Evolutionary conservation across 2,329 filamentous ascomycete genomes (phyloP).

Genomic region (Verticillium tricorpus): DNA sequence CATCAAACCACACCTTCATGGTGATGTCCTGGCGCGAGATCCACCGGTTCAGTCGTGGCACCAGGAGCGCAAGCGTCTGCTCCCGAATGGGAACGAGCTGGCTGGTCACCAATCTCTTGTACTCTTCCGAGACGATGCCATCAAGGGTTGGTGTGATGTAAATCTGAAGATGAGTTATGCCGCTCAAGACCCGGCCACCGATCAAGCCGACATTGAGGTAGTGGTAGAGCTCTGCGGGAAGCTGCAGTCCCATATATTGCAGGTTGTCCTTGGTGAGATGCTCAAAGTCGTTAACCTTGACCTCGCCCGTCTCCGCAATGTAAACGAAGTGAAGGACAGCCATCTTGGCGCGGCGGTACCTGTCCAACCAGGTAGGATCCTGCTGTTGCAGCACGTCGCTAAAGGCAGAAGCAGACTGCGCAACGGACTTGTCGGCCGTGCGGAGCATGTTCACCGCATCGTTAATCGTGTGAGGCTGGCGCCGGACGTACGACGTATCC

Average conservation of each 20-base stretch:
- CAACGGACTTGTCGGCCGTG: slow-evolving; percentile 64
- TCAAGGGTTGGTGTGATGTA: slow-evolving; percentile 81
- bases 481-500: slow-evolving; percentile 48
- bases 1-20: slow-evolving; percentile 80
- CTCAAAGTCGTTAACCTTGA: slow-evolving; percentile 69
- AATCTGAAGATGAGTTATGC: slow-evolving; percentile 75
- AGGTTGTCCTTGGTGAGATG: slow-evolving; percentile 78
- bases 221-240: slow-evolving; percentile 86
- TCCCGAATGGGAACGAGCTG: slow-evolving; percentile 72
- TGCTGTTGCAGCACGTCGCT: slow-evolving; percentile 71
- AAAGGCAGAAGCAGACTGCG: slow-evolving; percentile 69
- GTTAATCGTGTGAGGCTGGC: slow-evolving; percentile 58
- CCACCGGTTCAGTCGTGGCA: slow-evolving; percentile 75
- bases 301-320: slow-evolving; percentile 70
- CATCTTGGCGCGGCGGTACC: slow-evolving; percentile 81
- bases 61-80: slow-evolving; percentile 71
- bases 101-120: slow-evolving; percentile 71
- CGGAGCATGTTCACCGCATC: slow-evolving; percentile 77
- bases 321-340: slow-evolving; percentile 84
- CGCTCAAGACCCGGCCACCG: slow-evolving; percentile 72
- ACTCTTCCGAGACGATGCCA: slow-evolving; percentile 73
- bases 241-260: slow-evolving; percentile 82
- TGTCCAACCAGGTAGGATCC: slow-evolving; percentile 74
- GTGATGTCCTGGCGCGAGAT: slow-evolving; percentile 76
- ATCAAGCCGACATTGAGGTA: slow-evolving; percentile 84